Evolutionary conservation across 495 filamentous ascomycete genomes (phyloP).

Genomic region (Aspergillus ellipticus): DNA sequence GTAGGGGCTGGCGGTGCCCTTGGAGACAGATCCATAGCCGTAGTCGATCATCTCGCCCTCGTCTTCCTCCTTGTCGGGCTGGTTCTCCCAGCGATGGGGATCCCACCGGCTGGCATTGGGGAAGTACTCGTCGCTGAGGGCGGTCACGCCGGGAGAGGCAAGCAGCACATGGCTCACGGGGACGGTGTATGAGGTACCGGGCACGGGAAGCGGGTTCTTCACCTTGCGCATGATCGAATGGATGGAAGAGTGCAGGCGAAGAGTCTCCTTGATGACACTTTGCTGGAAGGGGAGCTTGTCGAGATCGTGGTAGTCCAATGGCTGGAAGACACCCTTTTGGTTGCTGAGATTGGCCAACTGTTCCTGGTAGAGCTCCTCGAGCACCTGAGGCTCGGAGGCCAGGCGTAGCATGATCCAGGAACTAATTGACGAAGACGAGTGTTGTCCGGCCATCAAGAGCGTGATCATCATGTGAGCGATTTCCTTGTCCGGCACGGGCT

Average conservation of each 20-base stretch:
- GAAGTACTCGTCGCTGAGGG: conserved; percentile 69
- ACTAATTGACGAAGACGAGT: conserved; percentile 77
- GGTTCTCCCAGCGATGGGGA: conserved; percentile 78
- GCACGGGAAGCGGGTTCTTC: conserved; percentile 72
- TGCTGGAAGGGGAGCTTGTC: conserved; percentile 66
- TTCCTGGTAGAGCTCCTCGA: conserved; percentile 74
- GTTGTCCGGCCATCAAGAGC: conserved; percentile 83
- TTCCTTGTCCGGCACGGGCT: conserved; percentile 68
- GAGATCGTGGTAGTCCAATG: conserved; percentile 63
- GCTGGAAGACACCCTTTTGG: conserved; percentile 44
- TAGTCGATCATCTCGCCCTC: conserved; percentile 76
- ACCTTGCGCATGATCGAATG: conserved; percentile 84
- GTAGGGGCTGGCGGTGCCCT: conserved; percentile 83
- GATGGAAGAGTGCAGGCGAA: conserved; percentile 76
- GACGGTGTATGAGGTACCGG: conserved; percentile 74
- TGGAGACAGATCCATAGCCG: conserved; percentile 88
- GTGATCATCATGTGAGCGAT: conserved; percentile 92
- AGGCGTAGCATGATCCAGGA: conserved; percentile 80
- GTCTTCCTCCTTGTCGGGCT: conserved; percentile 46
- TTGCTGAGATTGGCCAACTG: conserved; percentile 60
- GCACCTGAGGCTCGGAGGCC: conserved; percentile 65
- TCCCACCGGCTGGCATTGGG: conserved; percentile 79
- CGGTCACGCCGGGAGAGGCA: conserved; percentile 74
- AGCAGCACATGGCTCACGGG: conserved; percentile 74
- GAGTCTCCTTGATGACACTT: conserved; percentile 73